A percentile compares a stretch with the other conserved stretches of the same genome.
Conservation (phyloP, 2,329 filamentous ascomycete species). For the Aquanectria penicillioides region DNA sequence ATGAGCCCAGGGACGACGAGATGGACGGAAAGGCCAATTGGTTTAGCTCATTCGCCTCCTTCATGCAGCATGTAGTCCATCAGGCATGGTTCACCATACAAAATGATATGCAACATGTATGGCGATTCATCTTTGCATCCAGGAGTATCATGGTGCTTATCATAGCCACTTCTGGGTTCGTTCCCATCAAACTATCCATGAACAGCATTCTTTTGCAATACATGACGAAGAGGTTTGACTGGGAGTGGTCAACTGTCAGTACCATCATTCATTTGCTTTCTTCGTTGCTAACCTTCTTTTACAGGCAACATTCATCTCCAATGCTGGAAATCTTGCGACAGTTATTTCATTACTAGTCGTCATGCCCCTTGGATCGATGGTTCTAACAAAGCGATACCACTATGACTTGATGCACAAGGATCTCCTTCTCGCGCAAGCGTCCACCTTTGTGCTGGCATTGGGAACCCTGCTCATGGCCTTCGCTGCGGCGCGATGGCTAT, state of each 20-base stretch:
- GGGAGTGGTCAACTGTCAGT: conserved; percentile 56
- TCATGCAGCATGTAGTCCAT: conserved; percentile 27
- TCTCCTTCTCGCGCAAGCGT: conserved; percentile 50
- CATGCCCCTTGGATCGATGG: conserved; percentile 47
- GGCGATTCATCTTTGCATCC: conserved; percentile 53
- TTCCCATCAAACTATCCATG: conserved; percentile 44
- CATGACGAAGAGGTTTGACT: conserved; percentile 59
- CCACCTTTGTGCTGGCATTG: conserved; percentile 42
- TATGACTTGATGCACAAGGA: conserved; percentile 51
- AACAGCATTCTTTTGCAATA: conserved; percentile 60
- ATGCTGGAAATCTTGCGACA: conserved; percentile 50
- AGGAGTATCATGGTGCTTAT: conserved; percentile 51
- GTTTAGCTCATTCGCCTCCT: too few relatives aligned
- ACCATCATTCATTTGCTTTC: background rate
- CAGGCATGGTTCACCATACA: conserved; percentile 40
- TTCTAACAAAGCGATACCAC: conserved; percentile 45
- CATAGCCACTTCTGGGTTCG: conserved; percentile 42
- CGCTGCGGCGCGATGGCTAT: conserved; percentile 47
- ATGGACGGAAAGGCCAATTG: too few relatives aligned
- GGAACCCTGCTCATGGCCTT: conserved; percentile 52
- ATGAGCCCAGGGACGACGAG: background rate
- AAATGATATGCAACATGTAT: conserved; percentile 48
- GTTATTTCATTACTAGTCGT: conserved; percentile 51
- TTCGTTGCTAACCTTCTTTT: background rate
- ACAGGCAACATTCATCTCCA: conserved; percentile 54